phyloP scores from a whole-genome alignment of 1,139 yeast genomes.

The Pichia kudriavzevii region DNA sequence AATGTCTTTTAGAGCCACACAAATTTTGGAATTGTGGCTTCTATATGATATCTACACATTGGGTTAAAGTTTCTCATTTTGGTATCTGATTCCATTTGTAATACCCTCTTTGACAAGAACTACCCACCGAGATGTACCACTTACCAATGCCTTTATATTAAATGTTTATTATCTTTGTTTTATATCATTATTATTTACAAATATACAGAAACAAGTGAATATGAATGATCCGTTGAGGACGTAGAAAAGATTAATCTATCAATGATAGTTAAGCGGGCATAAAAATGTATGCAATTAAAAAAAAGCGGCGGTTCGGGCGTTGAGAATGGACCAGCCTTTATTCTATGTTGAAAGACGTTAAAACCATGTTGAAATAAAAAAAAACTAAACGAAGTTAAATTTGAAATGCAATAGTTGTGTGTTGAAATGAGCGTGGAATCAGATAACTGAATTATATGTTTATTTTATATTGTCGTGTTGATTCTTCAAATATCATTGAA shows the following conservation, averaged over 20 bases:
- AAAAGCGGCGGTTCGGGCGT: conserved; percentile 6
- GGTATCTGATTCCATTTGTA: too few species aligned
- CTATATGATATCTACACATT: too few species aligned
- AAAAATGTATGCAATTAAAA: conserved; percentile 1
- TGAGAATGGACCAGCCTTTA: conserved; percentile 8
- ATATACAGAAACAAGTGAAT: background rate
- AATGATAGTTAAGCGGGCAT: conserved; percentile 2
- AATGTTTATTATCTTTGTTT: background rate
- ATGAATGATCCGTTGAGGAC: conserved; percentile 17
- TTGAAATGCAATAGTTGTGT: too few species aligned
- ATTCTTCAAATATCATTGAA: conserved; percentile 22
- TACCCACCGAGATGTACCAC: too few species aligned
- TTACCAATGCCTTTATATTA: background rate
- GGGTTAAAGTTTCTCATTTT: too few species aligned
- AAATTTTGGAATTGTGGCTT: too few species aligned
- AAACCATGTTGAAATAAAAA: conserved; percentile 6
- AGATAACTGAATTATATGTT: too few species aligned
- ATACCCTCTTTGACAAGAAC: too few species aligned
- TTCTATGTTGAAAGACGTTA: conserved; percentile 3
- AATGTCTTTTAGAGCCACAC: too few species aligned
- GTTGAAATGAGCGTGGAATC: conserved; percentile 7
- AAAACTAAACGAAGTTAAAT: too few species aligned
- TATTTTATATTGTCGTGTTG: too few species aligned
- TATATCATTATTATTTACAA: conserved; percentile 1
- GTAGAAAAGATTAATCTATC: conserved; percentile 16